Conservation (phyloP, 2,329 filamentous ascomycete species). For the Pyricularia sp. region DNA sequence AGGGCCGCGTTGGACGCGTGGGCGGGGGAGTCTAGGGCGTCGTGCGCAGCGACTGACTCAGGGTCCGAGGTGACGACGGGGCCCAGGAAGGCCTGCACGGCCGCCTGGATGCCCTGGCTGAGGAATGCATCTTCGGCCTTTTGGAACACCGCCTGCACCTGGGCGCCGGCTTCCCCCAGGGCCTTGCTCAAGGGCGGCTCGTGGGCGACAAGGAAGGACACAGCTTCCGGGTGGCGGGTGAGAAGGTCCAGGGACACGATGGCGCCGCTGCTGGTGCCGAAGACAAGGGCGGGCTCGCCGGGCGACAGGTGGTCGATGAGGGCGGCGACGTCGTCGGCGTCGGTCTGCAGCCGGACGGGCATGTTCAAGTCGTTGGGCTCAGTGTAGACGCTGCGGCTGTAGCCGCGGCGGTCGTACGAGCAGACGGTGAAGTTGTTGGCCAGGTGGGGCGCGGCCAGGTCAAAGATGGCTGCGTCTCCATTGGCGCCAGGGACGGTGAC, state of each 20-base stretch:
- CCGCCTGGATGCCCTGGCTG: not conserved
- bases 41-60: not conserved
- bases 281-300: conserved; percentile 8
- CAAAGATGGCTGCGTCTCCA: conserved; percentile 17
- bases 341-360: conserved; percentile 15
- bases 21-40: not conserved
- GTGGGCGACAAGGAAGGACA: conserved; percentile 6
- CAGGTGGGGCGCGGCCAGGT: conserved; percentile 13
- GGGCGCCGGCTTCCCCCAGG: not conserved
- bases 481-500: conserved; percentile 21
- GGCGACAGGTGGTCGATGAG: conserved; percentile 10
- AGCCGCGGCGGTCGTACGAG: conserved; percentile 19
- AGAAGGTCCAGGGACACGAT: conserved; percentile 9
- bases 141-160: not conserved
- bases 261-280: conserved; percentile 12
- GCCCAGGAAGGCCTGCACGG: not conserved
- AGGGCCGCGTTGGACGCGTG: not conserved
- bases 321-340: conserved; percentile 19
- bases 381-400: conserved; percentile 12
- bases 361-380: conserved; percentile 15
- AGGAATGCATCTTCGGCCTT: not conserved
- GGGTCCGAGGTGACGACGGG: not conserved
- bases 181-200: conserved; percentile 7
- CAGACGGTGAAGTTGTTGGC: conserved; percentile 17
- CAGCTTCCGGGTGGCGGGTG: conserved; percentile 7